phyloP scores from a whole-genome alignment of 352 stramenopile species.

The Pythium aphanidermatum region DNA sequence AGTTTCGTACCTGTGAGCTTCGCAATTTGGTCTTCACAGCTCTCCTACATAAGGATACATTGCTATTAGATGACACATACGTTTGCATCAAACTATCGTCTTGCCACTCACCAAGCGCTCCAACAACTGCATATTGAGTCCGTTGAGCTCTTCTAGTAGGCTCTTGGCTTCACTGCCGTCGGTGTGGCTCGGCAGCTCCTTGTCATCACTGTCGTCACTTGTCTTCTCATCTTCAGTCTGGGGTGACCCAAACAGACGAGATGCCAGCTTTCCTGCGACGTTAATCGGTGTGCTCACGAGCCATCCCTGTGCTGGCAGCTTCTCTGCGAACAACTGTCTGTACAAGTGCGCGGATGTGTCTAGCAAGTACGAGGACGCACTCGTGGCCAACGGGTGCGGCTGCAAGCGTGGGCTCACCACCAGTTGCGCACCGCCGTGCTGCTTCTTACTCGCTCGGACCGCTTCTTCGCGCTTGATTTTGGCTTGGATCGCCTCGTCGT shows the following conservation, averaged over 20 bases:
- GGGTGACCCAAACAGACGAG: constrained; percentile 57
- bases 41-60: constrained; percentile 47
- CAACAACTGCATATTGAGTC: constrained; percentile 80
- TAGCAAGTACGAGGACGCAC: constrained; percentile 28
- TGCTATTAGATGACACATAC: neutral
- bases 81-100: neutral
- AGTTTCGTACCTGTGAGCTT: constrained; percentile 51
- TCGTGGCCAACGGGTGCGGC: constrained; percentile 16
- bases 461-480: constrained; percentile 24
- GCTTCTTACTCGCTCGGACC: constrained; percentile 24
- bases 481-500: constrained; percentile 57
- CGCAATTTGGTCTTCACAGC: constrained; percentile 59
- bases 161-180: constrained; percentile 50
- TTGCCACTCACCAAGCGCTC: constrained; percentile 51
- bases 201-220: constrained; percentile 1
- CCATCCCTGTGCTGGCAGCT: constrained; percentile 54
- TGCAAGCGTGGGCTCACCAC: constrained; percentile 8
- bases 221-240: neutral
- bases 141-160: constrained; percentile 76
- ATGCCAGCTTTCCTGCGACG: constrained; percentile 51
- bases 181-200: constrained; percentile 17
- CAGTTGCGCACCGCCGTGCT: constrained; percentile 27
- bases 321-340: constrained; percentile 35
- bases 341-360: constrained; percentile 30
- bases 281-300: constrained; percentile 58